Base-by-base conservation (phyloP, 2,329 filamentous ascomycete genomes). In the Alternaria alternata region DNA sequence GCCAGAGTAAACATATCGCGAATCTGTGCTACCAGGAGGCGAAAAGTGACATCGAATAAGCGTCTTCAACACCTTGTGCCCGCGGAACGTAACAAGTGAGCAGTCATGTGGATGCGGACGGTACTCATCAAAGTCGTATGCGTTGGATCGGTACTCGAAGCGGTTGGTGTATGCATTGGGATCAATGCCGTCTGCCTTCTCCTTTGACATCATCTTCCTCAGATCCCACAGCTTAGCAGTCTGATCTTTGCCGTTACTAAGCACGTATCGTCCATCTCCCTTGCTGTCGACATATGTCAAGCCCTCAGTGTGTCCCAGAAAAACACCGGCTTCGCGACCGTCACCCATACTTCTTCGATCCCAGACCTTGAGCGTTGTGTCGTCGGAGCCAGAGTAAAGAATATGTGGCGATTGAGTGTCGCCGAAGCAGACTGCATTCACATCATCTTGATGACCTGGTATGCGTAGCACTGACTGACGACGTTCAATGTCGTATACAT, bases 181-280 rank as follows among this genome's bases (percentile, higher is more conserved):
- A 62, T 88, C 83, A 54, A 88, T 80, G 32, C 82, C 79, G 46
- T 84, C 82, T 60, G 88, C 91, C 53, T 84, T 82, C 34, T 89
- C 85, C 1, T 90, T 90, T 5, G 88, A 88, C 83, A 95, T 91
- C 85, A 93, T 94, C 84, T 92, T 96, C 52, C 94, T 86, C 57
- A 97, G 77, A 77, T 99, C 95, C 95, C 95, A 99, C 0, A 99
- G 85, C 80, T 98, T 98, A 88, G 96, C 96, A 42, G 90, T 94
- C 78, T 98, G 95, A 74, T 99, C 95, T 75, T 98, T 99, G 63
- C 89, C 92, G 71, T 99, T 99, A 67, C 90, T 94, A 26, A 99
- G 86, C 8, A 98, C 91, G 76, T 98, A 98, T 57, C 94, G 87
- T 3, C 89, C 88, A 71, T 97, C 93, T 41, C 91, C 92, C 84